Percentiles rank a stretch among this genome's conserved stretches.
phyloP scores from a whole-genome alignment of 2,329 filamentous ascomycete species.

The Hypoxylon sp. region DNA sequence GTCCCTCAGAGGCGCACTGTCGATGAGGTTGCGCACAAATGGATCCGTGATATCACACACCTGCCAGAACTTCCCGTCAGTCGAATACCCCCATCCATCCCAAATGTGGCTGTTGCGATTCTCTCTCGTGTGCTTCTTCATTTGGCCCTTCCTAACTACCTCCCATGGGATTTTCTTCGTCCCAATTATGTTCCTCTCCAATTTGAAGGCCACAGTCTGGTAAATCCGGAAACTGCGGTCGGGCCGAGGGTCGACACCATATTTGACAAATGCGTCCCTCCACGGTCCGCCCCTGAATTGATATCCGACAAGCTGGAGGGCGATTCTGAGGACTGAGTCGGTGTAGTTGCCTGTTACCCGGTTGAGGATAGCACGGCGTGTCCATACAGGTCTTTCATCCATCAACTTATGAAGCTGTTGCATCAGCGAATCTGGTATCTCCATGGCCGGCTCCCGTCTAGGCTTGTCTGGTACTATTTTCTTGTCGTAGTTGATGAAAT shows the following conservation, averaged over 20 bases:
- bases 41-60: conserved; percentile 92
- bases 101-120: conserved; percentile 79
- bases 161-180: conserved; percentile 66
- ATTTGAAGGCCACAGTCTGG: conserved; percentile 90
- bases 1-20: conserved; percentile 71
- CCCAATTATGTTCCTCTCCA: conserved; percentile 68
- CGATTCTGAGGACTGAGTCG: conserved; percentile 76
- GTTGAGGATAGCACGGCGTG: conserved; percentile 85
- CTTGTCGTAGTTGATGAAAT: conserved; percentile 73
- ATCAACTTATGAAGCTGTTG: conserved; percentile 76
- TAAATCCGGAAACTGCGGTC: conserved; percentile 85
- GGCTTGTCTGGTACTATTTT: conserved; percentile 76
- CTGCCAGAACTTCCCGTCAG: conserved; percentile 94
- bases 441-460: conserved; percentile 71
- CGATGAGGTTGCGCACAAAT: conserved; percentile 75
- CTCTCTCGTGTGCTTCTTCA: conserved; percentile 59
- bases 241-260: conserved; percentile 86
- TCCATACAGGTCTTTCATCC: conserved; percentile 85
- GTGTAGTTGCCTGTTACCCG: conserved; percentile 69
- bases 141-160: conserved; percentile 62
- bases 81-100: conserved; percentile 80
- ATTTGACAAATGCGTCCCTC: conserved; percentile 87
- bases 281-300: conserved; percentile 94
- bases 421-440: conserved; percentile 75
- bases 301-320: conserved; percentile 88